A percentile compares a stretch with the other conserved stretches of the same genome.
Evolutionary conservation across 1,139 yeast genomes (phyloP).

Genomic region (Kodamaea sp.): DNA sequence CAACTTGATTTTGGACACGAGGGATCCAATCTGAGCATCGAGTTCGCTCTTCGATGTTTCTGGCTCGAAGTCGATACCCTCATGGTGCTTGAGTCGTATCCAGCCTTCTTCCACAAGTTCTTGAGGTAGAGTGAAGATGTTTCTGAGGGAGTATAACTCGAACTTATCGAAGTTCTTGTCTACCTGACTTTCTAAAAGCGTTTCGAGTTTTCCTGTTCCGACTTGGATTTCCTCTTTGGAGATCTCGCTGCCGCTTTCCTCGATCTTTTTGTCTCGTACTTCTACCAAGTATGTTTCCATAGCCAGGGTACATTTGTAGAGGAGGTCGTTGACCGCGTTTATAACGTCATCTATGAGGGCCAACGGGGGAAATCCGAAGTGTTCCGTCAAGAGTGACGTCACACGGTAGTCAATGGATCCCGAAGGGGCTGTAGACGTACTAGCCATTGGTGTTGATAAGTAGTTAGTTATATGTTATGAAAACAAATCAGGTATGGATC

Average conservation of each 20-base stretch:
- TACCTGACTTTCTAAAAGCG: conserved; percentile 73
- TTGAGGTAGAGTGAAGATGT: conserved; percentile 69
- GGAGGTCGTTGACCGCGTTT: conserved; percentile 81
- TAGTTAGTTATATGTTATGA: no score
- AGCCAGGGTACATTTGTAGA: conserved; percentile 82
- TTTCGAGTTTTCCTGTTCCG: conserved; percentile 82
- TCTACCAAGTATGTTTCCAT: conserved; percentile 65
- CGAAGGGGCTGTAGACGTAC: background rate
- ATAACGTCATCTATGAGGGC: conserved; percentile 85
- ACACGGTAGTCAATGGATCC: conserved; percentile 36
- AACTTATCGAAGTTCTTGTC: conserved; percentile 85
- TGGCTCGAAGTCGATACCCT: conserved; percentile 43
- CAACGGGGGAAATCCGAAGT: conserved; percentile 84
- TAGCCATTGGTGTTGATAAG: no score
- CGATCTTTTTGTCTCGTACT: conserved; percentile 20
- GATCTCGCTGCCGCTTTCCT: conserved; percentile 12
- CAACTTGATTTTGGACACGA: conserved; percentile 44
- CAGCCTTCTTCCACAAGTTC: conserved; percentile 70
- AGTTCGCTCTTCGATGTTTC: conserved; percentile 20
- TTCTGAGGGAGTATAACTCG: conserved; percentile 79
- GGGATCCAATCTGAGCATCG: conserved; percentile 36
- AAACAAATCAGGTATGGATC: no score
- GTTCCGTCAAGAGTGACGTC: conserved; percentile 75
- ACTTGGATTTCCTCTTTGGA: conserved; percentile 54
- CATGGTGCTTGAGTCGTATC: conserved; percentile 70